phyloP scores from a whole-genome alignment of 2,329 filamentous ascomycete genomes.

The Gaeumannomyces sp. region DNA sequence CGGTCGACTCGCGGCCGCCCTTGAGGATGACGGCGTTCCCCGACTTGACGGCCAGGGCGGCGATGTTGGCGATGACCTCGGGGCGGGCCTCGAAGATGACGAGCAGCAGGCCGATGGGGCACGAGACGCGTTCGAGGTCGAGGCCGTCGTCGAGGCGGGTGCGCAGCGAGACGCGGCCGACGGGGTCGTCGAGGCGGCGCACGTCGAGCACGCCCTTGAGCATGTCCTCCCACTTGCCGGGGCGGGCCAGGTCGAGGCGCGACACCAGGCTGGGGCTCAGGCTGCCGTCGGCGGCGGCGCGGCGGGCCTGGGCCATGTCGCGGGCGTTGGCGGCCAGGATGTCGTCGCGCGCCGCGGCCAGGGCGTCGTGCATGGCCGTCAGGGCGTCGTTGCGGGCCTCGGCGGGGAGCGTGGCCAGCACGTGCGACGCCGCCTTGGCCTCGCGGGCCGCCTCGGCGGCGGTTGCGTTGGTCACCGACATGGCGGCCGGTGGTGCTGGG shows the following conservation, averaged over 20 bases:
- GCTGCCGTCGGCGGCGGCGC: slow-evolving; percentile 67
- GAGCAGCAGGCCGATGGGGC: slow-evolving; percentile 92
- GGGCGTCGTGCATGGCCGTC: slow-evolving; percentile 72
- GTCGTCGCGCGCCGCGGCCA: slow-evolving; percentile 60
- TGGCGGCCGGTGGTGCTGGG: slow-evolving; percentile 27
- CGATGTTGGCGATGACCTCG: slow-evolving; percentile 97
- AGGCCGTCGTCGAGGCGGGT: slow-evolving; percentile 84
- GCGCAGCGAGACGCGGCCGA: slow-evolving; percentile 76
- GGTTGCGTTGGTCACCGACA: slow-evolving; percentile 86
- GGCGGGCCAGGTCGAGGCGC: slow-evolving; percentile 75
- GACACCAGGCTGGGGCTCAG: slow-evolving; percentile 81
- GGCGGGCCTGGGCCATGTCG: slow-evolving; percentile 69
- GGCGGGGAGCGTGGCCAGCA: slow-evolving; percentile 72
- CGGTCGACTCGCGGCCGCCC: slow-evolving; percentile 90
- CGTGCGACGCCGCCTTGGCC: slow-evolving; percentile 76
- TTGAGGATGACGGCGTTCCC: slow-evolving; percentile 96
- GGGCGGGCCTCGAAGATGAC: slow-evolving; percentile 98
- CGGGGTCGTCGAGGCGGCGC: slow-evolving; percentile 75
- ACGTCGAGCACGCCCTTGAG: slow-evolving; percentile 91
- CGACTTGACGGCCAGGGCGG: slow-evolving; percentile 90
- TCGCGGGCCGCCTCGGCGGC: slow-evolving; percentile 70
- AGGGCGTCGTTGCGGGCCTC: slow-evolving; percentile 77
- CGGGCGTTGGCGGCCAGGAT: slow-evolving; percentile 83
- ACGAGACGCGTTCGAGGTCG: slow-evolving; percentile 79
- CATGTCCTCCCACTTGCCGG: slow-evolving; percentile 97